Base-by-base conservation (phyloP, 2,329 filamentous ascomycete species). In the Epichloe gansuensis region DNA sequence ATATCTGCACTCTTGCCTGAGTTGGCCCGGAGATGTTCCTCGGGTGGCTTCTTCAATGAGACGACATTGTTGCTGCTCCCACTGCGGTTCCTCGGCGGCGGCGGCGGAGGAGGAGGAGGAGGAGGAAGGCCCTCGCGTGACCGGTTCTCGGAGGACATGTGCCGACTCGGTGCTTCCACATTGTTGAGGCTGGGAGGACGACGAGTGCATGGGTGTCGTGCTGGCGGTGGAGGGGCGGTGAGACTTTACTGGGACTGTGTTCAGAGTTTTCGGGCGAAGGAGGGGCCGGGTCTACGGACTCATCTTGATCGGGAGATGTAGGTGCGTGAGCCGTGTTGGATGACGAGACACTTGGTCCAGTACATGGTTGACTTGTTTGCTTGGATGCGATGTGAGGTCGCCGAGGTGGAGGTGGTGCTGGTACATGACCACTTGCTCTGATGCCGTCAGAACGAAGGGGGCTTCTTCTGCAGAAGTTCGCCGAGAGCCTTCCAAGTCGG, bases 361-460 rank as follows among this genome's bases (percentile, higher is more conserved):
- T 53, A 2, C 58, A 55, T 13, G 57, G 43, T 21, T 59, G 59
- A 38, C 54, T 62, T 3, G 61, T 58, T 43, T 65, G 65, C 39
- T 63, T 69, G n/a, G 68, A 62, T 15, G 58, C 61, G 46, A 71
- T 69, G 35, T 67, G 67, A 6, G 72, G 72, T 34, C 80, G 71
- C 45, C 78, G 71, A 8, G 79, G 76, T 1, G 79, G 78, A 17
- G 80, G 78, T 15, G 79, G 78, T 8, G 74, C 72, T 0, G 77
- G 78, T 0, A 69, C 72, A 51, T 67, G 65, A 17, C 64, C 61
- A 53, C 66, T 68, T 49, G 69, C 65, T 42, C 73, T 73, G 37
- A 72, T 59, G 55, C 72, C 75, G 21, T 73, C 73, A 4, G 75
- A 65, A 7, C 73, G 70, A 1, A 75, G 74, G 4, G 64, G 5